Base-by-base conservation (phyloP, 495 filamentous ascomycete genomes). In the Penicillium dipodomyicola region DNA sequence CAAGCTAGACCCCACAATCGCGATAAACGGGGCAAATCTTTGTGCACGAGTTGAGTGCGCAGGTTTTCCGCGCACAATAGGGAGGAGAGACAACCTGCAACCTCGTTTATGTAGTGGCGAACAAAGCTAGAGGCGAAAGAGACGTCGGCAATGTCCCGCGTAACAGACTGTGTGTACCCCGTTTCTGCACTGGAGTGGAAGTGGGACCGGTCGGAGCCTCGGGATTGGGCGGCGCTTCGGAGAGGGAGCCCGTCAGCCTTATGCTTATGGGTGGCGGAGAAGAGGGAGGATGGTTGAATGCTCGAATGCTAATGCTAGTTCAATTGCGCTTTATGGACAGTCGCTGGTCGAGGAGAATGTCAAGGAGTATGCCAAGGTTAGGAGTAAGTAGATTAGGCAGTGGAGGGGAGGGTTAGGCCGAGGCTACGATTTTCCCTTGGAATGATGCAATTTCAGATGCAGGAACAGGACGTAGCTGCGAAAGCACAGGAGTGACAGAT, bases 201-300 rank as follows among this genome's bases (percentile, higher is more conserved):
- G 54, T 56, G 54, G 54, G 63, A 64, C 56, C 59, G 57, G 32
- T 39, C 56, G 54, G 56, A 51, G 40, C 22, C 54, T 65, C 63
- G 54, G 60, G 63, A 68, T 68, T 63, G 58, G 58, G 58, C 58
- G 46, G 53, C 32, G 46, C 25, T 43, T 61, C 63, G 65, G 65
- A 61, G 55, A 22, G 37, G 35, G n/a, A 59, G 57, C 40, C 60
- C 57, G 60, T 63, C 52, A 63, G 60, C 60, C 63, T 60, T 67
- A 60, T 39, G 39, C 63, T 58, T 67, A 58, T 39, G 39, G 41
- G 37, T 43, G 52, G 55, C 51, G 37, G 17, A 17, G 17, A 42
- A 25, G 25, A 8, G 17, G 19, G 41, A 45, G 9, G 41, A 49
- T 20, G n/a, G 14, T 20, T n/a, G 47, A 20, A 33, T 39, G n/a